phyloP scores from a whole-genome alignment of 2,329 filamentous ascomycete genomes.

The Talaromyces amestolkiae region DNA sequence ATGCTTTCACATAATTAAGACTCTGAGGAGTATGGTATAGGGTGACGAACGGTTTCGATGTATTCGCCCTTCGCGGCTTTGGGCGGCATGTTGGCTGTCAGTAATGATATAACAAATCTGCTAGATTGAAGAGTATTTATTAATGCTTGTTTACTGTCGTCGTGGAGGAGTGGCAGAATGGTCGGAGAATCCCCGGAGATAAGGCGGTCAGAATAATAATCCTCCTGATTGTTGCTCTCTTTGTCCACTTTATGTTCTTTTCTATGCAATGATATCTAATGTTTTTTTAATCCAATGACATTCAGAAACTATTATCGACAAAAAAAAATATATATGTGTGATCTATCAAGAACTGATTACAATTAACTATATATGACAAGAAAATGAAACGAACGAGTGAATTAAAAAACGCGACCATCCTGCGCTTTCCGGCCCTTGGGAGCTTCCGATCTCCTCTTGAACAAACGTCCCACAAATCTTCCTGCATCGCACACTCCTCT shows the following conservation, averaged over 20 bases:
- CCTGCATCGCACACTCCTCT: conserved; percentile 12
- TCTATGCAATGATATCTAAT: too few relatives aligned
- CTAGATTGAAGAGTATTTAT: not conserved
- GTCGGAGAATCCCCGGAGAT: not conserved
- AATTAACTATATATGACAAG: not conserved
- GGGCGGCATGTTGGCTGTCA: conserved; percentile 60
- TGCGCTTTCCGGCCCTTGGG: conserved; percentile 16
- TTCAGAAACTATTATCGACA: too few relatives aligned
- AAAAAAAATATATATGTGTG: not conserved
- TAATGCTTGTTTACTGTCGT: not conserved
- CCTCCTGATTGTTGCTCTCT: too few relatives aligned
- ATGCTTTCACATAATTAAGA: not conserved
- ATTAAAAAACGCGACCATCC: conserved; percentile 18
- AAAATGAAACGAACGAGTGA: not conserved
- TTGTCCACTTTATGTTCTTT: too few relatives aligned
- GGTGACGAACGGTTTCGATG: conserved; percentile 77
- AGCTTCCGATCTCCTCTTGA: conserved; percentile 14
- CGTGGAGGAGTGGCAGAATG: conserved; percentile 3
- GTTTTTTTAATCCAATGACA: too few relatives aligned
- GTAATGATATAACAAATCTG: not conserved
- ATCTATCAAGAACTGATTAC: not conserved
- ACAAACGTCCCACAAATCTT: conserved; percentile 11
- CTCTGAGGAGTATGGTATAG: conserved; percentile 13
- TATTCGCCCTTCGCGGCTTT: conserved; percentile 85
- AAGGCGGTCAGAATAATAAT: not conserved